phyloP scores from a whole-genome alignment of 148 eudicot species.

The Beta vulgaris region DNA sequence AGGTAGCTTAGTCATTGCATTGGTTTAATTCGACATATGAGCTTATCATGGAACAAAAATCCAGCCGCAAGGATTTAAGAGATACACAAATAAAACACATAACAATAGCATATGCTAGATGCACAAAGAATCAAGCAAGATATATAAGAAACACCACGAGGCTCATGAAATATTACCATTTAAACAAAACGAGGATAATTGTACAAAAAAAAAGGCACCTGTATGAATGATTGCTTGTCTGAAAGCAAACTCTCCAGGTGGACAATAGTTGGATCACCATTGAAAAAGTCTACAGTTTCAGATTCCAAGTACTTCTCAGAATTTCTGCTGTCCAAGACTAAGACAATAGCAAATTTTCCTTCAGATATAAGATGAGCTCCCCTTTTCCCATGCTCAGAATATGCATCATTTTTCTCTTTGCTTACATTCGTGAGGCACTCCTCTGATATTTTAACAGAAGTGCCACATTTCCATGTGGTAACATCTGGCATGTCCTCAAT shows the following conservation, averaged over 20 bases:
- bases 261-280: conserved; percentile 26
- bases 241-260: conserved; percentile 36
- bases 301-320: conserved; percentile 19
- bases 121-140: conserved; percentile 4
- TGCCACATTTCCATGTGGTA: conserved; percentile 27
- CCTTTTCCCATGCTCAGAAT: conserved; percentile 36
- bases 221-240: conserved; percentile 34
- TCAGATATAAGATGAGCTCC: conserved; percentile 53
- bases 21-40: background rate
- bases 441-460: conserved; percentile 42
- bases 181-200: background rate
- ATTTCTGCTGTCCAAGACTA: conserved; percentile 36
- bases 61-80: background rate
- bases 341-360: conserved; percentile 65
- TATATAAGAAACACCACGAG: background rate
- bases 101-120: background rate
- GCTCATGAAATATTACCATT: background rate
- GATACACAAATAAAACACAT: background rate
- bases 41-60: background rate
- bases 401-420: conserved; percentile 33
- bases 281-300: conserved; percentile 26
- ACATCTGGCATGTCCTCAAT: conserved; percentile 30
- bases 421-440: conserved; percentile 33
- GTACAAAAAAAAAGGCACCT: conserved; percentile 30
- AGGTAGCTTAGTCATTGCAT: background rate